Base-by-base conservation (phyloP, 495 filamentous ascomycete species). In the Podospora pseudocomata region DNA sequence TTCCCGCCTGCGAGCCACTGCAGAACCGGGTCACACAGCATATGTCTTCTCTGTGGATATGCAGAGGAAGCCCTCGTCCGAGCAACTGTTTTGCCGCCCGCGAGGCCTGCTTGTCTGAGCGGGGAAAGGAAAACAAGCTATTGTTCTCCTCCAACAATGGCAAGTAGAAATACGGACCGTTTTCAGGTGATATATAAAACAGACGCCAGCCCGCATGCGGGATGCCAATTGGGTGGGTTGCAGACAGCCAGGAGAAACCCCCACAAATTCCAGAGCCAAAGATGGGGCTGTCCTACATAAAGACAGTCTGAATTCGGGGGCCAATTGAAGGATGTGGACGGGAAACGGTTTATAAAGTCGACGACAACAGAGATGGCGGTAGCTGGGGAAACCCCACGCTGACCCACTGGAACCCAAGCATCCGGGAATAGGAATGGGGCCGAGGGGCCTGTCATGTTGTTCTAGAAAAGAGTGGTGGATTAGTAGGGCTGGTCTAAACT, bases 21-120 rank as follows among this genome's bases (percentile, higher is more conserved):
- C 66, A 68, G 67, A 62, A 44, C 65, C 65, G 59, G 64, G 72
- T 74, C 27, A 26, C 72, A 74, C 72, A 64, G 70, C 72, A 72
- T 72, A 68, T 68, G 67, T 65, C 67, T 67, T 56, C 30, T 67
- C 49, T 74, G 56, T 63, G 53, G 28, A 27, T 55, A 59, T 65
- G 64, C 60, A 64, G 67, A 64, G n/a, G 6, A 26, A 58, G 1
- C 0, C 55, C n/a, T 26, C 55, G 7, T 4, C 55, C 19, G 55
- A 58, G 55, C 23, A 16, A 49, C 9, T 49, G 39, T 49, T 49
- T 49, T 49, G 39, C 39, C 39, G 39, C 39, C 39, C 39, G 1
- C 39, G 13, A 13, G 39, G 39, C 39, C 15, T 49, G 39, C 7
- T 49, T 49, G 9, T 49, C 39, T 49, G 39, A 49, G 39, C 39